phyloP scores from a whole-genome alignment of 139 green algal species.

The Cymbomonas tetramitiformis region DNA sequence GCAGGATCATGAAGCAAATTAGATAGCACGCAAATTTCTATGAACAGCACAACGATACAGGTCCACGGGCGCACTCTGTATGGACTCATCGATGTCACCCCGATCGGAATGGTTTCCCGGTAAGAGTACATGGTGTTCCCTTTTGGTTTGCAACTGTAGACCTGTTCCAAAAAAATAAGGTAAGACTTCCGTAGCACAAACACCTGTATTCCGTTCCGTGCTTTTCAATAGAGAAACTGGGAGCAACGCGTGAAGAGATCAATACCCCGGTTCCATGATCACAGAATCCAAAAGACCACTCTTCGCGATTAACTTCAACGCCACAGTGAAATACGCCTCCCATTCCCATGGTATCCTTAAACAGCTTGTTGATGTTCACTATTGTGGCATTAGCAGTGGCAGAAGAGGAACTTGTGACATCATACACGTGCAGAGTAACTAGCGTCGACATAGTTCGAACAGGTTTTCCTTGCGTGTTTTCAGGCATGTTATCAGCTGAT shows the following conservation, averaged over 20 bases:
- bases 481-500: too few species aligned
- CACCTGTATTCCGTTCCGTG: too few species aligned
- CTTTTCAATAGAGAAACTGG: too few species aligned
- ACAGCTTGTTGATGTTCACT: constrained; percentile 36
- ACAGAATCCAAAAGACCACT: constrained; percentile 57
- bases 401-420: constrained; percentile 31
- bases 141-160: constrained; percentile 37
- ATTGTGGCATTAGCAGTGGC: constrained; percentile 28
- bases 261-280: constrained; percentile 48
- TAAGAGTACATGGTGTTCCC: constrained; percentile 48
- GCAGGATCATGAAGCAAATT: too few species aligned
- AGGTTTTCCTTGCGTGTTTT: too few species aligned
- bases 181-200: too few species aligned
- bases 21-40: background rate
- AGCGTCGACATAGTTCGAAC: constrained; percentile 5
- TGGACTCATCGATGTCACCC: constrained; percentile 28
- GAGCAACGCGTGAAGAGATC: too few species aligned
- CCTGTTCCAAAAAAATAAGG: too few species aligned
- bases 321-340: constrained; percentile 52
- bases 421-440: constrained; percentile 37
- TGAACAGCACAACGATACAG: background rate
- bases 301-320: constrained; percentile 37
- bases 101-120: constrained; percentile 44
- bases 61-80: constrained; percentile 12
- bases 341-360: constrained; percentile 24